Percentiles rank a stretch among this genome's conserved stretches.
phyloP scores from a whole-genome alignment of 805 yeast species.

The Cyberlindnera misumaiensis region DNA sequence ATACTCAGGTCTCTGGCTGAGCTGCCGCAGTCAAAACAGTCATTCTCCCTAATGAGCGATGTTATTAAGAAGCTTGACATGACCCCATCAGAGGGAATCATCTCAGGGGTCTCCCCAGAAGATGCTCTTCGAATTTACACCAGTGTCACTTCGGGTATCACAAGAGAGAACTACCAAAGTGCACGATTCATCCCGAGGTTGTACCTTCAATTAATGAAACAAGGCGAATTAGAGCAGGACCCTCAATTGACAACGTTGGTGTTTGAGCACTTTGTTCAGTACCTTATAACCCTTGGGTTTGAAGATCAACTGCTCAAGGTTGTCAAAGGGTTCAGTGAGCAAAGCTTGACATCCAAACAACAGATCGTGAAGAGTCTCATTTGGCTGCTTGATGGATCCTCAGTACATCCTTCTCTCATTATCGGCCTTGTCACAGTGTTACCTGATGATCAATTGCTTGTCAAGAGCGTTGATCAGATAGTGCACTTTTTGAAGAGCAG shows the following conservation, averaged over 20 bases:
- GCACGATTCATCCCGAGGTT: slow-evolving; percentile 21
- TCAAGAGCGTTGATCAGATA: not conserved
- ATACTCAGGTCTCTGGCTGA: slow-evolving; percentile 4
- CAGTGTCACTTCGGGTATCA: slow-evolving; percentile 7
- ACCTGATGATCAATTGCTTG: not conserved
- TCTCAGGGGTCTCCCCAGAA: slow-evolving; percentile 6
- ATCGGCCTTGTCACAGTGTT: not conserved
- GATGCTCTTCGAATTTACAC: slow-evolving; percentile 8
- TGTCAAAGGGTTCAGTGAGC: not conserved
- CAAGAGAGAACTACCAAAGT: slow-evolving; percentile 13
- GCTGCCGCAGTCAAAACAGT: slow-evolving; percentile 1
- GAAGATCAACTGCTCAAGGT: slow-evolving; percentile 11
- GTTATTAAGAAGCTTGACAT: slow-evolving; percentile 14
- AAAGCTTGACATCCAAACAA: not conserved
- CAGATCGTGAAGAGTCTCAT: not conserved
- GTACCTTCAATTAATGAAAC: slow-evolving; percentile 14
- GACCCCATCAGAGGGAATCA: slow-evolving; percentile 1
- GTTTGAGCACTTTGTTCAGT: slow-evolving; percentile 11
- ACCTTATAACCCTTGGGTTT: slow-evolving; percentile 12
- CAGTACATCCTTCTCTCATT: not conserved
- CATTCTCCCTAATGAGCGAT: slow-evolving; percentile 12
- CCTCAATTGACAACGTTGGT: slow-evolving; percentile 3
- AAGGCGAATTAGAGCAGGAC: slow-evolving; percentile 1
- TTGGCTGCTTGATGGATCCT: not conserved
- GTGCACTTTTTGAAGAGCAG: not conserved